Base-by-base conservation (phyloP, 1,139 yeast species). In the Geotrichum restrictum region DNA sequence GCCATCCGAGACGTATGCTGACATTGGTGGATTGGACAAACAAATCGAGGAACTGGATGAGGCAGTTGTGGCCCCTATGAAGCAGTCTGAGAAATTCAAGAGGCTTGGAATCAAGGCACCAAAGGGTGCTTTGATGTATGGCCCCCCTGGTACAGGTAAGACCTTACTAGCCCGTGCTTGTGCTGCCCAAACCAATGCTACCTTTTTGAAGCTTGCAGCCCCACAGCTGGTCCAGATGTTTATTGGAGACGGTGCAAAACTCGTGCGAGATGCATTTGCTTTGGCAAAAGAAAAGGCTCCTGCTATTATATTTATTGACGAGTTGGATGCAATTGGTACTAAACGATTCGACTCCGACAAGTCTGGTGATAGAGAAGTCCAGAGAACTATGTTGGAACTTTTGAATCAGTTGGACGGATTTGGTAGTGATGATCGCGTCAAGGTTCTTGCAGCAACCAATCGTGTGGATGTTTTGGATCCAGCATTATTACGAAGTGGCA, bases 81-180 rank as follows among this genome's bases (percentile, higher is more conserved):
- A 98, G 19, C 98, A 94, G 70, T 98, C 98, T 1, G 98, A 94
- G 69, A 75, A 93, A 62, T 94, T 93, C 71, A 97, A 94, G 72
- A 98, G 93, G 72, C 93, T 94, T 97, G 99, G 99, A 62, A 93
- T 94, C 68, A 89, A 91, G 66, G 98, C 98, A 8, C 99, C 99
- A 49, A 93, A 93, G 74, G 99, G 99, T 72, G 98, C 94, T 53
- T 89, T 94, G 63, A 77, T 94, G 57, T 94, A 94, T 68, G 99
- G 99, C 63, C 95, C 98, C 0, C 99, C 99, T 37, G 99, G 99
- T 70, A 94, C 98, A 0, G 99, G 99, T 66, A 94, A 94, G 71
- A 94, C 99, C 0, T 74, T 94, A 60, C 77, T 94, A 62, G 98
- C 98, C 14, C 93, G 93, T 70, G 99, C 99, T 0, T 98, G 93